Percentiles rank a stretch among this genome's conserved stretches.
Conservation (phyloP, 805 yeast species). For the Pichia membranifaciens region DNA sequence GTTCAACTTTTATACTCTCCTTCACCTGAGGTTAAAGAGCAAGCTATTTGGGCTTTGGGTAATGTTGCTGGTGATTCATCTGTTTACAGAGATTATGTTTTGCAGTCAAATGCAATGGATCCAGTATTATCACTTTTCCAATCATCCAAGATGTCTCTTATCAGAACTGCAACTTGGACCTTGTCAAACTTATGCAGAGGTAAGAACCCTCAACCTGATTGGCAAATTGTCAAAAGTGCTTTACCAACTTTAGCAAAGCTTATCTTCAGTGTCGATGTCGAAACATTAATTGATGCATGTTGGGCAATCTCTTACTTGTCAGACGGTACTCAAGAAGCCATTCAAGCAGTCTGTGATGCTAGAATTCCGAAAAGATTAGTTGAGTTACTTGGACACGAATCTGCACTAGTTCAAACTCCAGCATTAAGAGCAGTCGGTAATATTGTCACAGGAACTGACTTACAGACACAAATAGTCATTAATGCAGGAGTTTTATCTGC, state of each 20-base stretch:
- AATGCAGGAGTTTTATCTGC: slow-evolving; percentile 90
- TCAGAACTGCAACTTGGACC: slow-evolving; percentile 98
- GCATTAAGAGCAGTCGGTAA: slow-evolving; percentile 97
- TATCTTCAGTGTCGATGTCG: slow-evolving; percentile 85
- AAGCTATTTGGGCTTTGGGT: slow-evolving; percentile 99
- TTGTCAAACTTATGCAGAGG: slow-evolving; percentile 95
- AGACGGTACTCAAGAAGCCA: slow-evolving; percentile 89
- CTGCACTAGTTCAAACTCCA: slow-evolving; percentile 89
- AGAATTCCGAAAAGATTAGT: slow-evolving; percentile 93
- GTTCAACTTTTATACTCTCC: slow-evolving; percentile 75
- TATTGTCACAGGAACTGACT: slow-evolving; percentile 94
- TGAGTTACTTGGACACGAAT: slow-evolving; percentile 78
- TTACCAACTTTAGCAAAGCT: slow-evolving; percentile 88
- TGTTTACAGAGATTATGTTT: slow-evolving; percentile 80
- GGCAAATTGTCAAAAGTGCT: slow-evolving; percentile 81
- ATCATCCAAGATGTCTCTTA: slow-evolving; percentile 78
- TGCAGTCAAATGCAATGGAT: slow-evolving; percentile 79
- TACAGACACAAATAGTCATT: slow-evolving; percentile 91
- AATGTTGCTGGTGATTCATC: slow-evolving; percentile 98
- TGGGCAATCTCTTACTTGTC: slow-evolving; percentile 96
- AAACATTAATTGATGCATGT: slow-evolving; percentile 93
- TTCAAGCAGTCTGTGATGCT: slow-evolving; percentile 94
- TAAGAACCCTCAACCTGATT: slow-evolving; percentile 92
- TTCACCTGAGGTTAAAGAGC: slow-evolving; percentile 91
- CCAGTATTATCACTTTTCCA: slow-evolving; percentile 78